Evolutionary conservation across 2,329 filamentous ascomycete genomes (phyloP).

Genomic region (Fragosphaeria purpurea): DNA sequence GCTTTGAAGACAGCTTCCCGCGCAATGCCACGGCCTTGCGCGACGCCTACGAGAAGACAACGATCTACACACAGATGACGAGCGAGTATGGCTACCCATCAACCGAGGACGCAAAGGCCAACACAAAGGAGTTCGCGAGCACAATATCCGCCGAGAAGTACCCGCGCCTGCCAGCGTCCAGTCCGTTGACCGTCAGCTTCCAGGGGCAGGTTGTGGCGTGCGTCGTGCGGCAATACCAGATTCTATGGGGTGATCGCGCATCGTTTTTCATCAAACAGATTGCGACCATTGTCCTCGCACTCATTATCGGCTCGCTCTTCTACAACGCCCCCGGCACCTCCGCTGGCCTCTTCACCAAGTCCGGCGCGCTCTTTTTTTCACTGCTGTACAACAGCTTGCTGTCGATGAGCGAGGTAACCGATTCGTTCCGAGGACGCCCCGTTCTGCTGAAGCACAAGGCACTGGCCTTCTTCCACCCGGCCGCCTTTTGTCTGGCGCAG

Average conservation of each 20-base stretch:
- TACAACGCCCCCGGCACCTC: constrained; percentile 55
- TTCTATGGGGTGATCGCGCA: constrained; percentile 64
- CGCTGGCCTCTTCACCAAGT: constrained; percentile 49
- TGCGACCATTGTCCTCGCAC: constrained; percentile 60
- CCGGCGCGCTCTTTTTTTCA: constrained; percentile 39
- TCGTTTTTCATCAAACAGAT: constrained; percentile 70
- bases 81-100: constrained; percentile 49
- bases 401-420: constrained; percentile 62
- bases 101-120: constrained; percentile 33
- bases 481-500: constrained; percentile 47
- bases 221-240: constrained; percentile 67
- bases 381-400: constrained; percentile 50
- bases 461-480: constrained; percentile 42
- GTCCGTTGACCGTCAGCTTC: constrained; percentile 33
- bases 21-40: constrained; percentile 23
- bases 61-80: constrained; percentile 38
- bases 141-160: too few relatives aligned
- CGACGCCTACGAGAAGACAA: too few relatives aligned
- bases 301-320: constrained; percentile 73
- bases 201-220: constrained; percentile 57
- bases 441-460: constrained; percentile 44
- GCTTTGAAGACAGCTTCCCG: constrained; percentile 52
- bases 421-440: constrained; percentile 50
- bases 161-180: too few relatives aligned
- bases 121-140: constrained; percentile 41